These are phyloP conservation scores for Coemansia aciculifera DNA, from an alignment of 192 early-diverging fungal species.

Conservation along the genomic window DNA sequence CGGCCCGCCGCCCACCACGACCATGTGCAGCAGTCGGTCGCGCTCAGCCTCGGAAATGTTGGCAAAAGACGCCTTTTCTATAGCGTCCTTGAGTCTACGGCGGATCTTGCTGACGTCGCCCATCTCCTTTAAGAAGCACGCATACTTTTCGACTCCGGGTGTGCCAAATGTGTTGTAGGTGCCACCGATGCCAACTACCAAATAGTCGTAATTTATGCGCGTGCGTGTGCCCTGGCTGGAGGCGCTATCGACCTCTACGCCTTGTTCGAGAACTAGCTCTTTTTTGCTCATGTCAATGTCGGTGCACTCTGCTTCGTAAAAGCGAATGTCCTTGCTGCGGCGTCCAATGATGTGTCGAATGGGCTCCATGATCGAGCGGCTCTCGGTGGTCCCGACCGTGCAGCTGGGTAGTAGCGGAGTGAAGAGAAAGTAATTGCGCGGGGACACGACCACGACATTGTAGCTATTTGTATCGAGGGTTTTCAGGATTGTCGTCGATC, in stretches of 20 bases:
- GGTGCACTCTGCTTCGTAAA: conserved; percentile 82
- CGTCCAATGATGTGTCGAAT: conserved; percentile 75
- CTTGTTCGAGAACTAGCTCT: conserved; percentile 73
- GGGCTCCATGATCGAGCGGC: conserved; percentile 83
- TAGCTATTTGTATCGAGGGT: conserved; percentile 67
- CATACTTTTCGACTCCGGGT: conserved; percentile 80
- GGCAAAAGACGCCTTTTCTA: conserved; percentile 76
- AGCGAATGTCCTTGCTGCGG: conserved; percentile 74
- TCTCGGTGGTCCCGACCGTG: conserved; percentile 84
- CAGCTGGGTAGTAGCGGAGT: conserved; percentile 87
- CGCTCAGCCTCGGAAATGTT: conserved; percentile 64
- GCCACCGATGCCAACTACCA: conserved; percentile 81
- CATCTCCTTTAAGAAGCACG: conserved; percentile 84
- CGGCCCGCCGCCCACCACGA: conserved; percentile 85
- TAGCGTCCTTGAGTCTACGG: conserved; percentile 70
- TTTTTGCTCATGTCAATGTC: conserved; percentile 80
- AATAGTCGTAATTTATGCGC: conserved; percentile 71
- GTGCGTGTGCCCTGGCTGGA: conserved; percentile 10
- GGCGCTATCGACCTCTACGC: conserved; percentile 58
- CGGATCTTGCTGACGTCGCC: conserved; percentile 81
- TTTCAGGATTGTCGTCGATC: conserved; percentile 72
- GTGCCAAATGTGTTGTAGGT: conserved; percentile 84
- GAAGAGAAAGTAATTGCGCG: conserved; percentile 85
- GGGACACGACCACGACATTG: conserved; percentile 77
- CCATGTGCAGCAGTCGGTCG: conserved; percentile 73